Conservation (phyloP, 352 stramenopile genomes). For the Thalassiosira mediterranea region DNA sequence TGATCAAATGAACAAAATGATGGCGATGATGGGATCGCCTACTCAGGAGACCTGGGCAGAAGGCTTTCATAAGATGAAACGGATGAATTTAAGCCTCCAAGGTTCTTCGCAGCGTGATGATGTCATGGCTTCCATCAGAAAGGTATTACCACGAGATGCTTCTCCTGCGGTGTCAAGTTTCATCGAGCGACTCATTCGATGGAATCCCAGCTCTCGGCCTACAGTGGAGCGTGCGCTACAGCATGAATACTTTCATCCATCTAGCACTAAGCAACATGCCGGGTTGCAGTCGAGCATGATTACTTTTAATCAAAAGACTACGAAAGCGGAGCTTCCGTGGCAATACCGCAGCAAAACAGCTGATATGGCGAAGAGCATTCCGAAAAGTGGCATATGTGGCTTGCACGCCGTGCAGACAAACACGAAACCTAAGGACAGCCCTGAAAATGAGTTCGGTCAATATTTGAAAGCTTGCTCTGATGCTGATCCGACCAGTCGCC, state of each 20-base stretch:
- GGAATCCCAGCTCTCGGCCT: slow-evolving; percentile 30
- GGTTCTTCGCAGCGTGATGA: background rate
- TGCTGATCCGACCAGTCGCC: no score
- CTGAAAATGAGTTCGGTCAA: slow-evolving; percentile 45
- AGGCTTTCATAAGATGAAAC: slow-evolving; percentile 90
- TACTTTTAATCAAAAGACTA: no score
- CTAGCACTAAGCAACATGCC: no score
- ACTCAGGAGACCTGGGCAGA: slow-evolving; percentile 91
- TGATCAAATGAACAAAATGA: slow-evolving; percentile 95
- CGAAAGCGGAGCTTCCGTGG: no score
- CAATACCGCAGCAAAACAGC: no score
- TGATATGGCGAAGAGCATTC: no score
- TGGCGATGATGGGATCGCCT: slow-evolving; percentile 79
- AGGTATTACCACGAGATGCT: slow-evolving; percentile 9
- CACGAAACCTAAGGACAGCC: no score
- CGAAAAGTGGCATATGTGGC: no score
- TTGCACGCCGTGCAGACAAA: no score
- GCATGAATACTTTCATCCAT: slow-evolving; percentile 27
- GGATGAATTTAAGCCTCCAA: slow-evolving; percentile 83
- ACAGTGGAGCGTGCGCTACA: slow-evolving; percentile 18
- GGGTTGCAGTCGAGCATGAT: no score
- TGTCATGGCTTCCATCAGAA: slow-evolving; percentile 8
- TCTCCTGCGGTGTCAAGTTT: slow-evolving; percentile 18
- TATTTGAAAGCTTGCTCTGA: slow-evolving; percentile 35
- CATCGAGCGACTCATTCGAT: slow-evolving; percentile 34